phyloP scores from a whole-genome alignment of 495 filamentous ascomycete genomes.

The Annulohypoxylon nitens region DNA sequence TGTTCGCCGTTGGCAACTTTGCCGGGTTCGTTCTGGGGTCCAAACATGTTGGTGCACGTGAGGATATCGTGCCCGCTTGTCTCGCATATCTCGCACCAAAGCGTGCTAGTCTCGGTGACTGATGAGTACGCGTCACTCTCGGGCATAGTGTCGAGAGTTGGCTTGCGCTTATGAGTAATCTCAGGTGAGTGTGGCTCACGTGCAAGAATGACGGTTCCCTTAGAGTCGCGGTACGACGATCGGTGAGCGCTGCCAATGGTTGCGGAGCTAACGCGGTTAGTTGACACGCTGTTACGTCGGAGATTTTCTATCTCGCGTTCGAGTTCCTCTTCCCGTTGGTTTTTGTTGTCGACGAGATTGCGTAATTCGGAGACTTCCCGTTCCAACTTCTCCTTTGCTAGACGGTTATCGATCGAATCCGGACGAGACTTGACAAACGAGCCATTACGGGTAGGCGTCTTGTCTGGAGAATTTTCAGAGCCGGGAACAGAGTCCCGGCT shows the following conservation, averaged over 20 bases:
- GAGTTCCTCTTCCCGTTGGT: slow-evolving; percentile 85
- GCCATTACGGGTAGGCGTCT: slow-evolving; percentile 57
- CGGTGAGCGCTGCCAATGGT: slow-evolving; percentile 65
- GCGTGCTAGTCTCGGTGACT: slow-evolving; percentile 74
- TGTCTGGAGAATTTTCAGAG: slow-evolving; percentile 53
- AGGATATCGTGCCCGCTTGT: slow-evolving; percentile 93
- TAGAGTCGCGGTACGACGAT: slow-evolving; percentile 69
- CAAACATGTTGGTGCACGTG: slow-evolving; percentile 91
- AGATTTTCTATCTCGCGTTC: slow-evolving; percentile 86
- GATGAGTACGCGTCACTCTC: slow-evolving; percentile 81
- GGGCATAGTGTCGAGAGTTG: slow-evolving; percentile 69
- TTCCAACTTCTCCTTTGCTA: slow-evolving; percentile 74
- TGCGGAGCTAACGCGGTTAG: slow-evolving; percentile 63
- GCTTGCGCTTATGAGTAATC: slow-evolving; percentile 58
- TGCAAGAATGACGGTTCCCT: slow-evolving; percentile 68
- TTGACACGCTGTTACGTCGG: slow-evolving; percentile 56
- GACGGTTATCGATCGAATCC: slow-evolving; percentile 70
- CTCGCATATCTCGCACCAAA: slow-evolving; percentile 98
- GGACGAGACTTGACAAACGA: slow-evolving; percentile 53
- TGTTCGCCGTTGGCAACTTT: slow-evolving; percentile 42
- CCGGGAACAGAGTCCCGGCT: slow-evolving; percentile 77
- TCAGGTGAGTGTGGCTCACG: slow-evolving; percentile 57
- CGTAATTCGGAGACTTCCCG: slow-evolving; percentile 82
- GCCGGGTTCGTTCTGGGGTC: slow-evolving; percentile 57
- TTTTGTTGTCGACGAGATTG: slow-evolving; percentile 75